Evolutionary conservation across 768 basidiomycete genomes (phyloP).

Genomic region (Boletus bicolor): DNA sequence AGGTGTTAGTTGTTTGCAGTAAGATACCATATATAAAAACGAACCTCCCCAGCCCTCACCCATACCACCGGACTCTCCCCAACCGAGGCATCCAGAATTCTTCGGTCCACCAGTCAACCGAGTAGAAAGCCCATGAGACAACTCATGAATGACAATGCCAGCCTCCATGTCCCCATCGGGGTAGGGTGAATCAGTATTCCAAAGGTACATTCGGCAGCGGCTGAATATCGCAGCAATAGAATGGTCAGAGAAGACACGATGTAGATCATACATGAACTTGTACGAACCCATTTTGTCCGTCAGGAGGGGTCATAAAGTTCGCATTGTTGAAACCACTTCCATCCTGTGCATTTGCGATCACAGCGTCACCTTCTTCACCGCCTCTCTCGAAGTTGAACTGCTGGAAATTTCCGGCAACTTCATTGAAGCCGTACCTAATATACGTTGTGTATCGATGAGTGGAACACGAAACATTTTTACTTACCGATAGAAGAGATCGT

Average conservation of each 20-base stretch:
- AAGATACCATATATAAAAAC: constrained; percentile 5
- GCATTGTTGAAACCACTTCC: constrained; percentile 91
- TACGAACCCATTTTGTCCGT: constrained; percentile 71
- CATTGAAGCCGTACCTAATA: constrained; percentile 84
- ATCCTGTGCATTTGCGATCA: constrained; percentile 94
- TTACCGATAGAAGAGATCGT: constrained; percentile 77
- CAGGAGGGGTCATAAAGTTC: constrained; percentile 85
- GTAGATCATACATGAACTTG: neutral
- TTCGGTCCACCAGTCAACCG: constrained; percentile 91
- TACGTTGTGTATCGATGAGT: constrained; percentile 3
- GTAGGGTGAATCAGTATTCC: constrained; percentile 89
- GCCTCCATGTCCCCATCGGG: constrained; percentile 95
- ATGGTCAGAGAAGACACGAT: neutral
- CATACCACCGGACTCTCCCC: constrained; percentile 97
- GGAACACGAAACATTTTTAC: neutral
- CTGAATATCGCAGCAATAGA: constrained; percentile 1
- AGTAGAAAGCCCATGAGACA: constrained; percentile 87
- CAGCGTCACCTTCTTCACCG: constrained; percentile 81
- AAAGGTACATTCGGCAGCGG: constrained; percentile 94
- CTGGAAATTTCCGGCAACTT: constrained; percentile 94
- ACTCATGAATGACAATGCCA: constrained; percentile 93
- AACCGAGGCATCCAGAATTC: constrained; percentile 91
- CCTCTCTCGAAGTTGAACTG: constrained; percentile 94
- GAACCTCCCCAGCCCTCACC: constrained; percentile 93
- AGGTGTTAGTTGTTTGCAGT: neutral